phyloP scores from a whole-genome alignment of 768 basidiomycete species.

The Kwoniella botswanensis region DNA sequence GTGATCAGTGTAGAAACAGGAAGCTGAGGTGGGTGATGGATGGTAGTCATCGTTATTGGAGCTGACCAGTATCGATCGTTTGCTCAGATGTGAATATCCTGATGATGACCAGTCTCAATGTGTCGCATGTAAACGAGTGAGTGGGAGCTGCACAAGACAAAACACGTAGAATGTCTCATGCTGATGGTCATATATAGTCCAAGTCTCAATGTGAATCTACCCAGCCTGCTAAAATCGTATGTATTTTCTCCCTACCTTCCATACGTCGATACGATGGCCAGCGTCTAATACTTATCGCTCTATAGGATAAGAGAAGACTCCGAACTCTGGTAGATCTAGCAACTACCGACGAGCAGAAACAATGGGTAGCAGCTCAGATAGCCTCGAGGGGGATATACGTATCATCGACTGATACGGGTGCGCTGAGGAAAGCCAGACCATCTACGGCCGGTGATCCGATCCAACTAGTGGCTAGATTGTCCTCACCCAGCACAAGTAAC shows the following conservation, averaged over 20 bases:
- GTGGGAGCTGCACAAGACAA: background rate
- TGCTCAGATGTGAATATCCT: conserved; percentile 20
- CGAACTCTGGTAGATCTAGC: conserved; percentile 24
- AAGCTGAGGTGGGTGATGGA: conserved; percentile 16
- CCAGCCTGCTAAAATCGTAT: conserved; percentile 25
- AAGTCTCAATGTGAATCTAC: conserved; percentile 12
- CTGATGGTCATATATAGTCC: background rate
- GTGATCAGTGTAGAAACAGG: conserved; percentile 20
- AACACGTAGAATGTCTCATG: background rate
- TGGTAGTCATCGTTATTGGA: background rate
- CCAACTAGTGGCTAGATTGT: conserved; percentile 16
- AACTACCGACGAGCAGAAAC: conserved; percentile 24
- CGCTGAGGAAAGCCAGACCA: conserved; percentile 14
- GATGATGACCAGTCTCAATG: conserved; percentile 3
- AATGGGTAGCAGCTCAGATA: conserved; percentile 22
- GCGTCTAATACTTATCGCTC: background rate
- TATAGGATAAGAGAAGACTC: conserved; percentile 18
- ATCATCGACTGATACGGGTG: conserved; percentile 17
- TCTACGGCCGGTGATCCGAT: conserved; percentile 13
- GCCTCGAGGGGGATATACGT: conserved; percentile 18
- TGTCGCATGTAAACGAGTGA: conserved; percentile 16
- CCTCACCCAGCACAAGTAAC: conserved; percentile 1
- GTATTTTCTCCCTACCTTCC: background rate
- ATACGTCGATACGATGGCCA: background rate
- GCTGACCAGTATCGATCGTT: background rate